Conservation (phyloP, 768 basidiomycete genomes). For the Myochromella boudieri region DNA sequence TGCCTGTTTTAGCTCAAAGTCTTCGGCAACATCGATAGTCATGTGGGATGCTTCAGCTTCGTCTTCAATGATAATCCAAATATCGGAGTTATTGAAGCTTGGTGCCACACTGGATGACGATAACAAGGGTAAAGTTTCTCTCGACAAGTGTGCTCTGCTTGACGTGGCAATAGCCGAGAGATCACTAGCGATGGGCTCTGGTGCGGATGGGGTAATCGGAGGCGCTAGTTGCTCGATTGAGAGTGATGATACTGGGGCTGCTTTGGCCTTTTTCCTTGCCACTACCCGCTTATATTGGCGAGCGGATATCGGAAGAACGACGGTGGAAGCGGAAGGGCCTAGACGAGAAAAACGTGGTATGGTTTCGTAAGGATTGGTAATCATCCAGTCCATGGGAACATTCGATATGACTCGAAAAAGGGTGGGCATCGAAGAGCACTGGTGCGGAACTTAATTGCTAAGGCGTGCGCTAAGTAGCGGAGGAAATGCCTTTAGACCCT, state of each 20-base stretch:
- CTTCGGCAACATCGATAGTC: too few species aligned
- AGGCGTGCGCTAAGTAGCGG: neutral
- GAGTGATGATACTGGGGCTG: too few species aligned
- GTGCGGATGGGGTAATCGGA: neutral
- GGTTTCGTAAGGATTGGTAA: constrained; percentile 30
- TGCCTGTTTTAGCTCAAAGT: too few species aligned
- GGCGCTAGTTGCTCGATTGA: too few species aligned
- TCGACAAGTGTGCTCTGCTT: constrained; percentile 7
- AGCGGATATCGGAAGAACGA: constrained; percentile 43
- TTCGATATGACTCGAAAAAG: constrained; percentile 8
- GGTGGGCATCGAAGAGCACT: neutral
- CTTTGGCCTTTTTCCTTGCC: constrained; percentile 17
- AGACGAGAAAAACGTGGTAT: constrained; percentile 43
- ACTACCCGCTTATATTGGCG: constrained; percentile 24
- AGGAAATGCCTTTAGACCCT: too few species aligned
- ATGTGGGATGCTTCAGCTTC: too few species aligned
- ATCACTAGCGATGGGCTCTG: neutral
- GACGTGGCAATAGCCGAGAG: neutral
- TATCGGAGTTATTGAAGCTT: constrained; percentile 1
- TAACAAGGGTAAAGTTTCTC: constrained; percentile 5
- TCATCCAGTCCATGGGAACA: constrained; percentile 34
- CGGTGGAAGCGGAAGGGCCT: constrained; percentile 28
- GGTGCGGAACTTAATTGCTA: constrained; percentile 1
- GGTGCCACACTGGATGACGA: neutral
- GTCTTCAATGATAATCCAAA: constrained; percentile 3